These are phyloP conservation scores for Hypericum androsaemum DNA, from an alignment of 345 rosid genomes.

Conservation along the genomic window DNA sequence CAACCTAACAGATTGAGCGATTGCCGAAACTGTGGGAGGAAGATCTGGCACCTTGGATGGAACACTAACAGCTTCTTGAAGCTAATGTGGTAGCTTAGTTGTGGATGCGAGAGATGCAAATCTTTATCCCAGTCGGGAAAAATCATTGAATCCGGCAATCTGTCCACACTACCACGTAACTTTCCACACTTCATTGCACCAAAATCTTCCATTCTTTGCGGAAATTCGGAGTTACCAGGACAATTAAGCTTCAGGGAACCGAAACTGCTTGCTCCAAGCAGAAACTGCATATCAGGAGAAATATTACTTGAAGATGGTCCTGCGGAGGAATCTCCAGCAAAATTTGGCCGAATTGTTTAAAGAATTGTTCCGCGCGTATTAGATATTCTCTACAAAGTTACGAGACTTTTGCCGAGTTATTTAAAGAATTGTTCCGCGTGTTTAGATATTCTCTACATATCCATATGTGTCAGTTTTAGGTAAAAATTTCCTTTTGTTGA, in stretches of 20 bases:
- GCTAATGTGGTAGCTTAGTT: constrained; percentile 96
- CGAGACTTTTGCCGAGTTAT: too few relatives aligned
- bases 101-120: constrained; percentile 33
- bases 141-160: constrained; percentile 38
- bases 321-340: constrained; percentile 46
- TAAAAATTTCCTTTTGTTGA: too few relatives aligned
- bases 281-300: constrained; percentile 54
- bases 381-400: too few relatives aligned
- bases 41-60: constrained; percentile 57
- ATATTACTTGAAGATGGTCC: constrained; percentile 53
- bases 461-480: too few relatives aligned
- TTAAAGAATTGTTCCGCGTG: too few relatives aligned
- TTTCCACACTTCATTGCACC: constrained; percentile 38
- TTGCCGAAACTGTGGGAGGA: constrained; percentile 87
- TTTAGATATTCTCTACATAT: too few relatives aligned
- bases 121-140: constrained; percentile 29
- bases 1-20: constrained; percentile 83
- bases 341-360: constrained; percentile 29
- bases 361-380: too few relatives aligned
- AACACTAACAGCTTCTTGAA: constrained; percentile 76
- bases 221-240: constrained; percentile 40
- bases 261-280: constrained; percentile 56
- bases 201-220: constrained; percentile 39
- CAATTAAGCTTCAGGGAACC: constrained; percentile 41
- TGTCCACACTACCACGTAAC: constrained; percentile 58